Conservation (phyloP, 129 eudicot species). For the Saposhnikovia divaricata region DNA sequence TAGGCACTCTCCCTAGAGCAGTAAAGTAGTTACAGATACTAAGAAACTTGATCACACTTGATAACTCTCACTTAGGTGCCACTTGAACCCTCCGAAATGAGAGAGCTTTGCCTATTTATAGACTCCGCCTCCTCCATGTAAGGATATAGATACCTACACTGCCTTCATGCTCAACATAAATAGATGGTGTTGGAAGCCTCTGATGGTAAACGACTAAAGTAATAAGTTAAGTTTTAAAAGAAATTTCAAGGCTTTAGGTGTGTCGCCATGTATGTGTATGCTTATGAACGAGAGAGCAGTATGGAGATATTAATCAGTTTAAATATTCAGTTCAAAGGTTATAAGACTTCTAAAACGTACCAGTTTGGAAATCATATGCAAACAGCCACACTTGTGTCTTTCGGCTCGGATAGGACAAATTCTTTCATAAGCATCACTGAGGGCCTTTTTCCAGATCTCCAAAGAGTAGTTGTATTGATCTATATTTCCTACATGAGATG, state of each 20-base stretch:
- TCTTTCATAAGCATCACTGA: slow-evolving; percentile 77
- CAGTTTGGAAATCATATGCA: slow-evolving; percentile 67
- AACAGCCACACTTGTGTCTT: slow-evolving; percentile 84
- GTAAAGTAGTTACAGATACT: background rate
- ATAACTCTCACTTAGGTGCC: background rate
- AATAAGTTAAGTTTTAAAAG: background rate
- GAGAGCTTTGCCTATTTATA: background rate
- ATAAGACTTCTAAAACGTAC: slow-evolving; percentile 17
- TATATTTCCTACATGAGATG: slow-evolving; percentile 37
- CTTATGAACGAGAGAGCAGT: background rate
- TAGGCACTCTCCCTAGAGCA: background rate
- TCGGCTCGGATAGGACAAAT: slow-evolving; percentile 82
- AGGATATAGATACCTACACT: background rate
- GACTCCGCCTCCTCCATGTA: background rate
- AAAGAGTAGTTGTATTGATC: slow-evolving; percentile 60
- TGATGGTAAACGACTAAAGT: background rate
- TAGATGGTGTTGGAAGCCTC: background rate
- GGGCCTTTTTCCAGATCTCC: slow-evolving; percentile 86
- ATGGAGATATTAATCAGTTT: background rate
- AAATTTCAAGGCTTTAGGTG: background rate
- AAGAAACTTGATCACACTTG: background rate
- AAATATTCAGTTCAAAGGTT: slow-evolving; percentile 10
- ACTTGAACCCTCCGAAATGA: background rate
- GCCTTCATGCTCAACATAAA: background rate
- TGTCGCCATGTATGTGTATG: background rate